Conservation (phyloP, 2,329 filamentous ascomycete species). For the Colletotrichum somersetense region DNA sequence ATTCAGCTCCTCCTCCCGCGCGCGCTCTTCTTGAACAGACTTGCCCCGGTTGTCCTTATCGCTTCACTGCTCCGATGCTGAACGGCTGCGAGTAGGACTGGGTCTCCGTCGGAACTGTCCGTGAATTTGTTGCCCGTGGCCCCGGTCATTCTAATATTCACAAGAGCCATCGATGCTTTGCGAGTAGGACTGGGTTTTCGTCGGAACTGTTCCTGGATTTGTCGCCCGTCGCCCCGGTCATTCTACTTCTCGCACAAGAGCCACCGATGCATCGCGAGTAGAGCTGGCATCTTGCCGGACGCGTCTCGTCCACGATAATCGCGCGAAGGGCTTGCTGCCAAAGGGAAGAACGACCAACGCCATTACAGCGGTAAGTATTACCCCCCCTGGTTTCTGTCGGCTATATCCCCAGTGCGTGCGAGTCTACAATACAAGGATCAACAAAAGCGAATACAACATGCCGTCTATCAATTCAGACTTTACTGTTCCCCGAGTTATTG, state of each 20-base stretch:
- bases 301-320: conserved; percentile 4
- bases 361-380: conserved; percentile 11
- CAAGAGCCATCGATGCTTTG: too few relatives aligned
- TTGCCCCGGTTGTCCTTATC: too few relatives aligned
- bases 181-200: too few relatives aligned
- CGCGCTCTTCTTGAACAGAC: too few relatives aligned
- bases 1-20: too few relatives aligned
- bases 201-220: too few relatives aligned
- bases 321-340: neutral
- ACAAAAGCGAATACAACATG: neutral
- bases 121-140: too few relatives aligned
- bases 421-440: neutral
- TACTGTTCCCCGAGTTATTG: conserved; percentile 1
- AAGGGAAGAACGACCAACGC: neutral
- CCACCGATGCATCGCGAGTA: conserved; percentile 15
- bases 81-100: too few relatives aligned
- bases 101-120: too few relatives aligned
- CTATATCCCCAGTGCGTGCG: neutral
- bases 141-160: too few relatives aligned
- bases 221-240: conserved; percentile 23
- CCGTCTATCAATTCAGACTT: conserved; percentile 1
- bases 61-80: too few relatives aligned
- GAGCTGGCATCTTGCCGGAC: neutral
- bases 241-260: conserved; percentile 31
- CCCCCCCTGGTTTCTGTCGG: conserved; percentile 2